Percentiles rank a stretch among this genome's conserved stretches.
Conservation (phyloP, 2,329 filamentous ascomycete species). For the Verruconis gallopava region DNA sequence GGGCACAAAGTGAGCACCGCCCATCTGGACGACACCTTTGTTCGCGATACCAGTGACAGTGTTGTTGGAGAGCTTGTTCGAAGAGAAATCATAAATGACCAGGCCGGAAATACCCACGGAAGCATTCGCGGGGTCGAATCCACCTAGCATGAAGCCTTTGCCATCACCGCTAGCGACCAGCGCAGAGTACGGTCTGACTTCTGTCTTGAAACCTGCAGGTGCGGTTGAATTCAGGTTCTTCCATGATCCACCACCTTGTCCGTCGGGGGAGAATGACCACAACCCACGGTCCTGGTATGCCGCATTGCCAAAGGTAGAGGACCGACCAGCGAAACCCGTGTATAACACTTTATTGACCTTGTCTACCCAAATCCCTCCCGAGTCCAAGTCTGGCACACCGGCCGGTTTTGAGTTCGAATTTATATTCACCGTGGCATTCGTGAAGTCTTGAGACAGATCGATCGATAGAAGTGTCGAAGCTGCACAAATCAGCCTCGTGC, state of each 20-base stretch:
- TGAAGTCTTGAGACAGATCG: slow-evolving; percentile 11
- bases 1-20: slow-evolving; percentile 7
- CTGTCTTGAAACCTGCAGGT: slow-evolving; percentile 3
- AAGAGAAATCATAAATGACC: slow-evolving; percentile 9
- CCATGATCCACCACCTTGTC: slow-evolving; percentile 9
- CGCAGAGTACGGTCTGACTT: slow-evolving; percentile 8
- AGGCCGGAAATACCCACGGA: slow-evolving; percentile 8
- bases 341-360: slow-evolving; percentile 3
- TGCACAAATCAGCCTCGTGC: neutral
- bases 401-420: slow-evolving; percentile 8
- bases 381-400: slow-evolving; percentile 9
- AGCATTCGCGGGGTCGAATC: neutral
- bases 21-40: slow-evolving; percentile 5
- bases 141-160: slow-evolving; percentile 11
- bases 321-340: slow-evolving; percentile 10
- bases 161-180: slow-evolving; percentile 9
- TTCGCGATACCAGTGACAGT: slow-evolving; percentile 6
- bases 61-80: slow-evolving; percentile 8
- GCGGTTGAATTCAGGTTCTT: neutral
- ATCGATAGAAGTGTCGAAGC: slow-evolving; percentile 11
- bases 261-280: slow-evolving; percentile 10
- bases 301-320: slow-evolving; percentile 3
- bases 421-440: slow-evolving; percentile 9
- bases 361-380: slow-evolving; percentile 10
- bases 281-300: slow-evolving; percentile 7